phyloP scores from a whole-genome alignment of 148 eudicot species.

The Arctostaphylos glauca region DNA sequence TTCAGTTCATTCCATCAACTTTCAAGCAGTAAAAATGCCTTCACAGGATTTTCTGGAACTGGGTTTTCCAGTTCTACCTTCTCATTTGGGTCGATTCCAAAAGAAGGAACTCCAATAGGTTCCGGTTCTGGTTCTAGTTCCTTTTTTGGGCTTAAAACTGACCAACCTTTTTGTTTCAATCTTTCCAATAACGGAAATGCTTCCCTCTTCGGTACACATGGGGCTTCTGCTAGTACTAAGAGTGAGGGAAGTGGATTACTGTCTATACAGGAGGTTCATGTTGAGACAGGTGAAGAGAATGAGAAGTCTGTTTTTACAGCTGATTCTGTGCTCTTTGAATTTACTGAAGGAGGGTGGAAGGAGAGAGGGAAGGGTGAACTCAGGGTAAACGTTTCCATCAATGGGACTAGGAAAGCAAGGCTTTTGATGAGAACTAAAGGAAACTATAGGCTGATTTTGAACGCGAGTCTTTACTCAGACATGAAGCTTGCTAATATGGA shows the following conservation, averaged over 20 bases:
- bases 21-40: constrained; percentile 87
- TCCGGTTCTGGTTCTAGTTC: constrained; percentile 32
- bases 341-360: constrained; percentile 80
- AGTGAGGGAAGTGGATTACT: constrained; percentile 48
- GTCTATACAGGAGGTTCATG: constrained; percentile 60
- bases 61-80: constrained; percentile 82
- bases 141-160: constrained; percentile 28
- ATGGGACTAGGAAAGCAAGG: constrained; percentile 65
- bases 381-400: constrained; percentile 60
- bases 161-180: constrained; percentile 48
- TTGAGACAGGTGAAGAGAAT: constrained; percentile 94
- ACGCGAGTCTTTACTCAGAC: constrained; percentile 76
- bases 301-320: constrained; percentile 76
- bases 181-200: constrained; percentile 47
- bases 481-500: constrained; percentile 97
- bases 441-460: constrained; percentile 79
- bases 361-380: constrained; percentile 97
- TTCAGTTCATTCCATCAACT: constrained; percentile 82
- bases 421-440: constrained; percentile 88
- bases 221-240: constrained; percentile 42
- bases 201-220: constrained; percentile 53
- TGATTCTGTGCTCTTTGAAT: constrained; percentile 85
- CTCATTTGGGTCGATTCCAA: constrained; percentile 63
- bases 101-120: constrained; percentile 46
- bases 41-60: constrained; percentile 79